A percentile compares a stretch with the other conserved stretches of the same genome.
Evolutionary conservation across 106 monocot genomes (phyloP).

Genomic region (Agapanthus africanus): DNA sequence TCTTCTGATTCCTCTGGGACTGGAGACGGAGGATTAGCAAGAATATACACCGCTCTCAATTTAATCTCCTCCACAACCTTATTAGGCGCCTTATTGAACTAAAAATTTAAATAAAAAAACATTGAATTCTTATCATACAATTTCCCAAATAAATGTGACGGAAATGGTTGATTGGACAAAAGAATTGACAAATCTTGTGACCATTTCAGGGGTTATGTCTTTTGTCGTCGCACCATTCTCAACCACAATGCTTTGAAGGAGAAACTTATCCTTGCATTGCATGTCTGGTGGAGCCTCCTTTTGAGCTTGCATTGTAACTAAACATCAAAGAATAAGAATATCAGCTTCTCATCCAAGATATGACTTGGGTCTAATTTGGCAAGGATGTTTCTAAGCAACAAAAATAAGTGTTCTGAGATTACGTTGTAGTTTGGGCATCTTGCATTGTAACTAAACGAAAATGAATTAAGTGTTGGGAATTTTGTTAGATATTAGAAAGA

Average conservation of each 20-base stretch:
- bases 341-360: no score
- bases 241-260: conserved; percentile 61
- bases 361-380: no score
- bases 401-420: no score
- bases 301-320: conserved; percentile 98
- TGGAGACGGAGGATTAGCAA: conserved; percentile 74
- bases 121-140: no score
- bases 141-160: no score
- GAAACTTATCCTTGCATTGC: conserved; percentile 92
- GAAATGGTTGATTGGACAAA: no score
- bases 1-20: conserved; percentile 90
- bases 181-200: conserved; percentile 14
- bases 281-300: conserved; percentile 76
- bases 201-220: conserved; percentile 79
- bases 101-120: conserved; percentile 20
- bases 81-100: conserved; percentile 78
- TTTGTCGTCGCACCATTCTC: conserved; percentile 44
- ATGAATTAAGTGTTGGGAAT: no score
- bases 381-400: no score
- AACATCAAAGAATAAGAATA: background rate
- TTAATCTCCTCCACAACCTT: conserved; percentile 76
- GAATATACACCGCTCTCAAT: conserved; percentile 67
- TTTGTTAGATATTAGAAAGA: no score
- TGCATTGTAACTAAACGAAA: no score
- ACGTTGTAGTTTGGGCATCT: no score